These are phyloP conservation scores for Pestalotiopsis sp. DNA, from an alignment of 2,329 filamentous ascomycete species.

Conservation along the genomic window DNA sequence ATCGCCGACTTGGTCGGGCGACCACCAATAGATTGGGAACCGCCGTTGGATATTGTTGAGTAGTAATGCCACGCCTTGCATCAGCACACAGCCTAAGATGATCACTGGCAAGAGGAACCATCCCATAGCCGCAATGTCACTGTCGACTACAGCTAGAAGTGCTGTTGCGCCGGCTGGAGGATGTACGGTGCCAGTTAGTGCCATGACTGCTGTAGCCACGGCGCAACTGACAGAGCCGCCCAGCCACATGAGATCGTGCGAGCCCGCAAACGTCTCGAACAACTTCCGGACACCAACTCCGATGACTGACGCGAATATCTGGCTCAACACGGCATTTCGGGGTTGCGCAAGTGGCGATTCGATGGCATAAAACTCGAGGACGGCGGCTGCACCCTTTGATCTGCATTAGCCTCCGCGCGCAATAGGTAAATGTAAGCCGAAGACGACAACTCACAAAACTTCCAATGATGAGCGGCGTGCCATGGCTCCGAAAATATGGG, in stretches of 20 bases:
- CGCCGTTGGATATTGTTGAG: slow-evolving; percentile 71
- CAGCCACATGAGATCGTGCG: slow-evolving; percentile 61
- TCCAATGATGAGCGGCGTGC: slow-evolving; percentile 65
- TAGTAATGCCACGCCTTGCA: slow-evolving; percentile 64
- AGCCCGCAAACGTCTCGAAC: slow-evolving; percentile 54
- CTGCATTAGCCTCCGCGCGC: no score
- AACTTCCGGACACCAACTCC: slow-evolving; percentile 68
- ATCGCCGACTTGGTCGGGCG: slow-evolving; percentile 37
- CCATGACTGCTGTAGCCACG: slow-evolving; percentile 65
- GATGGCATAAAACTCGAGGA: slow-evolving; percentile 75
- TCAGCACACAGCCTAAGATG: slow-evolving; percentile 60
- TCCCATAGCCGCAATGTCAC: slow-evolving; percentile 57
- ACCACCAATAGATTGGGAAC: slow-evolving; percentile 75
- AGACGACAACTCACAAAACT: slow-evolving; percentile 62
- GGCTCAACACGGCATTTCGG: slow-evolving; percentile 69
- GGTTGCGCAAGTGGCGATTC: slow-evolving; percentile 75
- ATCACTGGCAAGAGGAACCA: slow-evolving; percentile 71
- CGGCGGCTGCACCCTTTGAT: slow-evolving; percentile 69
- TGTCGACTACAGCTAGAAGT: slow-evolving; percentile 66
- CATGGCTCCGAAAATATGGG: slow-evolving; percentile 52
- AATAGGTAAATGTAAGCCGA: background rate
- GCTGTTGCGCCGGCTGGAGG: slow-evolving; percentile 77
- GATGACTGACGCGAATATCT: slow-evolving; percentile 62
- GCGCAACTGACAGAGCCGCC: slow-evolving; percentile 69
- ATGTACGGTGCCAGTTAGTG: slow-evolving; percentile 71